Percentiles rank a stretch among this genome's conserved stretches.
Evolutionary conservation across 805 yeast species (phyloP).

Genomic region (Brettanomyces anomalus): DNA sequence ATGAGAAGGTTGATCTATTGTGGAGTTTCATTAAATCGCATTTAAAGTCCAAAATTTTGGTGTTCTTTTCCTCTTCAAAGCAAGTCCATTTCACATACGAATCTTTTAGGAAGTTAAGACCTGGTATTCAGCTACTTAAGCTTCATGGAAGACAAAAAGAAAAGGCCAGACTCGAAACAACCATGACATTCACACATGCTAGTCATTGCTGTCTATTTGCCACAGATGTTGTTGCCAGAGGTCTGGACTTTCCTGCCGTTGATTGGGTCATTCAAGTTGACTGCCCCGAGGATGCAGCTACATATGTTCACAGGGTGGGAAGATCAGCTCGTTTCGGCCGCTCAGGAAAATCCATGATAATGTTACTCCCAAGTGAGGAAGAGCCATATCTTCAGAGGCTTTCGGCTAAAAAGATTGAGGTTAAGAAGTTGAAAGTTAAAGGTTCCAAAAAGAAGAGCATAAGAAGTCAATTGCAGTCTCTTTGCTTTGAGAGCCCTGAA

Average conservation of each 20-base stretch:
- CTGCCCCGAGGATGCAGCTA: conserved; percentile 84
- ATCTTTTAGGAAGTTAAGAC: conserved; percentile 76
- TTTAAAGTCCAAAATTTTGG: conserved; percentile 68
- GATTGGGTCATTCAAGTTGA: conserved; percentile 94
- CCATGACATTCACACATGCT: conserved; percentile 67
- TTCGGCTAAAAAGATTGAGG: conserved; percentile 53
- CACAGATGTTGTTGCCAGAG: conserved; percentile 88
- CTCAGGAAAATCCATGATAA: conserved; percentile 69
- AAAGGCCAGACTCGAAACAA: conserved; percentile 77
- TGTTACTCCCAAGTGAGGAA: conserved; percentile 80
- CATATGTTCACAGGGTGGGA: conserved; percentile 88
- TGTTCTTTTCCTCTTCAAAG: conserved; percentile 79
- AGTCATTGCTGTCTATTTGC: conserved; percentile 78
- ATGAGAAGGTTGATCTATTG: conserved; percentile 75
- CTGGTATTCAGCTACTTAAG: conserved; percentile 83
- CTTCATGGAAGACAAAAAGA: conserved; percentile 88
- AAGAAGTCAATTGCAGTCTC: conserved; percentile 74
- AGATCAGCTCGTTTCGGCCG: conserved; percentile 85
- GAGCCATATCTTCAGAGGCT: conserved; percentile 63
- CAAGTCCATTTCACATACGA: conserved; percentile 89
- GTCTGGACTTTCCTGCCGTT: conserved; percentile 85
- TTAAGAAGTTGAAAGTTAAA: conserved; percentile 65
- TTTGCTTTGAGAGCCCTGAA: conserved; percentile 87
- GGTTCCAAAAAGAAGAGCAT: conserved; percentile 67
- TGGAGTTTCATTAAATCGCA: conserved; percentile 86